A percentile compares a stretch with the other conserved stretches of the same genome.
These are phyloP conservation scores for Akanthomyces uredinophilus DNA, from an alignment of 2,329 filamentous ascomycete genomes.

Conservation along the genomic window DNA sequence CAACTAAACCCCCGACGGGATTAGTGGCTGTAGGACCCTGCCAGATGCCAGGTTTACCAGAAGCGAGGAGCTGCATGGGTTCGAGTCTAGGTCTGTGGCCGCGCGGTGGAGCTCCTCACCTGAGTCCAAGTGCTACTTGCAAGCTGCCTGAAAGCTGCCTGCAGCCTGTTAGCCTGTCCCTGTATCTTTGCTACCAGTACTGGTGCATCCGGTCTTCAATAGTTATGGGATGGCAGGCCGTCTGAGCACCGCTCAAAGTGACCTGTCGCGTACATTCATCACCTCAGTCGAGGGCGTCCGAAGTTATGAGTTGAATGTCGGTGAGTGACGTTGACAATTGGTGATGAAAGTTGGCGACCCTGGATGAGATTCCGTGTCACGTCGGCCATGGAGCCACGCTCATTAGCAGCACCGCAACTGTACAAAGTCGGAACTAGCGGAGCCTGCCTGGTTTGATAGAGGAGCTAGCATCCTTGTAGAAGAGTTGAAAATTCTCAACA, in stretches of 20 bases:
- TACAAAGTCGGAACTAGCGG: background rate
- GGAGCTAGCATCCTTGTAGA: too few relatives aligned
- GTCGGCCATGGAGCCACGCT: background rate
- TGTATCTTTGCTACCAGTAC: too few relatives aligned
- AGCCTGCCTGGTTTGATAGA: background rate
- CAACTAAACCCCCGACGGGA: background rate
- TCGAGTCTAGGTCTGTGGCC: background rate
- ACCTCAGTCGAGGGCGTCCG: too few relatives aligned
- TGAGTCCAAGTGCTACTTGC: background rate
- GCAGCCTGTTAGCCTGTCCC: background rate
- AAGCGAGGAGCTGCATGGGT: background rate
- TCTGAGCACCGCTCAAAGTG: too few relatives aligned
- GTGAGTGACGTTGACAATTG: too few relatives aligned
- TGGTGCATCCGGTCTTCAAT: too few relatives aligned
- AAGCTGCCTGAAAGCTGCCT: background rate
- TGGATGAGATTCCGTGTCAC: too few relatives aligned
- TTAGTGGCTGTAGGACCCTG: background rate
- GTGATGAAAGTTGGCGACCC: too few relatives aligned
- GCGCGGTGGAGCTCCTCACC: background rate
- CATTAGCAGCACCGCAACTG: background rate
- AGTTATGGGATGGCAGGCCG: too few relatives aligned
- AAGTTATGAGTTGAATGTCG: too few relatives aligned
- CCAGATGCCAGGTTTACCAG: background rate
- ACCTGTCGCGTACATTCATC: too few relatives aligned
- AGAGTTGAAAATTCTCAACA: too few relatives aligned